These are phyloP conservation scores for Magnaporthiopsis incrustans DNA, from an alignment of 2,329 filamentous ascomycete species.

Conservation along the genomic window DNA sequence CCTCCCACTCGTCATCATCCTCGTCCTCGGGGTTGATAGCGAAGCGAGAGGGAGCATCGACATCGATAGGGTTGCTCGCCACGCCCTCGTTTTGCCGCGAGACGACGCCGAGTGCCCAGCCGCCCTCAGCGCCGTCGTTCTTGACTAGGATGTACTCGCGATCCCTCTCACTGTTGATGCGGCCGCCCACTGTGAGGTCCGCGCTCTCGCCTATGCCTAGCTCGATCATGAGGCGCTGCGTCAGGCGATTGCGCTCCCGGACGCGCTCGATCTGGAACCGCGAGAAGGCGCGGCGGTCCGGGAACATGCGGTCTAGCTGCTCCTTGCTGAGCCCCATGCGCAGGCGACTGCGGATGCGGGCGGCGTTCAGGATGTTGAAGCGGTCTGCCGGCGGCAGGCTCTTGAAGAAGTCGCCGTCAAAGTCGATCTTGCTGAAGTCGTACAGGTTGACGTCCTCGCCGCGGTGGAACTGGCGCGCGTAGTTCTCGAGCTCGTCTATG, in stretches of 20 bases:
- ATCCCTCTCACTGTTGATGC: conserved; percentile 77
- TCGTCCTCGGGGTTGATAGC: conserved; percentile 50
- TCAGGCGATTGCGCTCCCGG: conserved; percentile 84
- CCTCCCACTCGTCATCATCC: conserved; percentile 61
- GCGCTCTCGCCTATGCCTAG: conserved; percentile 73
- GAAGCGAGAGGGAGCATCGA: conserved; percentile 59
- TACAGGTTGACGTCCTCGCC: conserved; percentile 89
- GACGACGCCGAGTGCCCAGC: conserved; percentile 92
- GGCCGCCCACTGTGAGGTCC: conserved; percentile 59
- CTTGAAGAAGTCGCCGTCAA: conserved; percentile 90
- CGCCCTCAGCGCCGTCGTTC: conserved; percentile 89
- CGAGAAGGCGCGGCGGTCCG: conserved; percentile 94
- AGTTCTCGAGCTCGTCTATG: conserved; percentile 85
- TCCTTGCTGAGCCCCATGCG: conserved; percentile 97
- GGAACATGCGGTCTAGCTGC: conserved; percentile 93
- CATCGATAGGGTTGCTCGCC: conserved; percentile 82
- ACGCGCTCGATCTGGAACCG: conserved; percentile 94
- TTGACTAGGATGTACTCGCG: conserved; percentile 94
- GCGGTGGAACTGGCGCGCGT: conserved; percentile 83
- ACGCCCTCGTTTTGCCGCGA: conserved; percentile 76
- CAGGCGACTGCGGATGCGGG: conserved; percentile 75
- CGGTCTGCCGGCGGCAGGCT: conserved; percentile 83
- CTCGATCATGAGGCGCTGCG: conserved; percentile 88
- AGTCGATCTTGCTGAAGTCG: conserved; percentile 98
- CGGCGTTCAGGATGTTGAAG: conserved; percentile 96